Evolutionary conservation across 2,329 filamentous ascomycete genomes (phyloP), one percentile per base, ranked within the genome.

Genomic region (Paraconiothyrium brasiliense): DNA sequence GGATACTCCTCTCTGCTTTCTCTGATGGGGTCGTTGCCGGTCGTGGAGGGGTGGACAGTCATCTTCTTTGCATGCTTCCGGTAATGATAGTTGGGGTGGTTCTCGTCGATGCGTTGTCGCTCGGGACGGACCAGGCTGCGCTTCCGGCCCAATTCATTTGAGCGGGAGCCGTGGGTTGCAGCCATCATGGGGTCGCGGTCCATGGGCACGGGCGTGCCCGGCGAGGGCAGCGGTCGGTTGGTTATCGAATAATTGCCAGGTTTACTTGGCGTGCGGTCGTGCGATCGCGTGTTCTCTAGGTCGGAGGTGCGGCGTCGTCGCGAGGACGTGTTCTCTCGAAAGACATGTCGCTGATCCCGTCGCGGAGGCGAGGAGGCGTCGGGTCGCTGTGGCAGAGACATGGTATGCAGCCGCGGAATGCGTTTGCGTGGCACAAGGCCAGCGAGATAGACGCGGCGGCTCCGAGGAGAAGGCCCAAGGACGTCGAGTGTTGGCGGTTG

Each of bases 51-150:
- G 67, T 93, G 84, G 5, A 93, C 91, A 58, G 90, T 86, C 93
- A 99, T 97, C 67, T 94, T 92, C 71, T 93, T 92, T 10, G 96
- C 93, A 86, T 97, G 94, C 77, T 97, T 92, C 69, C 93, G 89
- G 80, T 99, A 99, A 80, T 97, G 87, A 76, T 97, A 99, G 78
- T 98, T 96, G 14, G 94, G 93, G 76, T 98, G 93, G 70, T 94
- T 91, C 66, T 86, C 89, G 70, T 94, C 91, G 69, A 97, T 92
- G 69, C 91, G 88, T 72, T 91, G 91, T 67, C 95, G 88, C 80
- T 99, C 95, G 0, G 95, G 95, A 64, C 92, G 87, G 74, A 99
- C 90, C 66, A 99, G 83, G 78, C 92, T 97, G 76, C 91, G 89
- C 81, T 98, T 98, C 70, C 94, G 89, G 63, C 80, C 78, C 60